Percentiles rank a stretch among this genome's conserved stretches.
phyloP scores from a whole-genome alignment of 306 rosid species.

The Cicer cuneatum region DNA sequence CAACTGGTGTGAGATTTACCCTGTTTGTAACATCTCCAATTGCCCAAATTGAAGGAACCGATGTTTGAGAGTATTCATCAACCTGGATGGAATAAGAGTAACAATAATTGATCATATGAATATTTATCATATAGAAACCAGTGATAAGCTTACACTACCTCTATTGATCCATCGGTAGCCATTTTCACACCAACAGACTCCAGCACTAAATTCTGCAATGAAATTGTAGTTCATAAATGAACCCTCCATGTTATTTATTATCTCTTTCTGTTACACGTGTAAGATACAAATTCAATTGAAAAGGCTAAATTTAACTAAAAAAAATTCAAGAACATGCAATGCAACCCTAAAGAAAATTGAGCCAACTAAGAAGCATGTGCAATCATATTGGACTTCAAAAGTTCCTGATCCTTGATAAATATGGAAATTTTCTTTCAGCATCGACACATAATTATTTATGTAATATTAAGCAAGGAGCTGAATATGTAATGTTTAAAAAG shows the following conservation, averaged over 20 bases:
- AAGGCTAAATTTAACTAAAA: slow-evolving; percentile 12
- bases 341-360: slow-evolving; percentile 22
- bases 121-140: slow-evolving; percentile 29
- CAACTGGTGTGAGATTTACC: slow-evolving; percentile 94
- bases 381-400: slow-evolving; percentile 26
- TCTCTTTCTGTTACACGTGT: slow-evolving; percentile 16
- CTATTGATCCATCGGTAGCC: slow-evolving; percentile 79
- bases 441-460: slow-evolving; percentile 3
- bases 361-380: slow-evolving; percentile 26
- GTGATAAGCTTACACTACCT: slow-evolving; percentile 62
- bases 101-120: not conserved
- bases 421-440: slow-evolving; percentile 29
- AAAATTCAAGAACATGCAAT: slow-evolving; percentile 33
- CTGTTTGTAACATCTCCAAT: slow-evolving; percentile 96
- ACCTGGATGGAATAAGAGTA: slow-evolving; percentile 58
- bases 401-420: slow-evolving; percentile 18
- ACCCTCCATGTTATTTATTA: slow-evolving; percentile 20
- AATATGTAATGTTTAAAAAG: slow-evolving; percentile 33
- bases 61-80: slow-evolving; percentile 86
- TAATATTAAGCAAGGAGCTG: slow-evolving; percentile 27
- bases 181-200: slow-evolving; percentile 83
- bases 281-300: slow-evolving; percentile 34
- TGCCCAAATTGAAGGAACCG: slow-evolving; percentile 97
- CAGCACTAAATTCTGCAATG: slow-evolving; percentile 87
- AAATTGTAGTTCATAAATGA: slow-evolving; percentile 43